These are phyloP conservation scores for Picea sitchensis DNA, from an alignment of 75 land plant genomes.

Conservation along the genomic window DNA sequence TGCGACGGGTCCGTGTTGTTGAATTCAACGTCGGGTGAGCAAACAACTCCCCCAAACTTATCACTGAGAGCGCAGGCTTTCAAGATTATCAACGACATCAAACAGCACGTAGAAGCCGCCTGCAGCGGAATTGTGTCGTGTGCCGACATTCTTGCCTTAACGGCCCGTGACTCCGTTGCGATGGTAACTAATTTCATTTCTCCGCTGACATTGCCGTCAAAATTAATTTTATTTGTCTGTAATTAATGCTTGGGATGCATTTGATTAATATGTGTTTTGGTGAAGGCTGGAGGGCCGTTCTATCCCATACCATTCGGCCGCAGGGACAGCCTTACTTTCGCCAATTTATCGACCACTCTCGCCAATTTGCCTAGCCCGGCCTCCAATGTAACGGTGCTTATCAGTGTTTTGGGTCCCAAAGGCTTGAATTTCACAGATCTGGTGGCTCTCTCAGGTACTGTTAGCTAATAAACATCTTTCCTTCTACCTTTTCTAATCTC, in stretches of 20 bases:
- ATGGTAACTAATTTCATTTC: slow-evolving; percentile 11
- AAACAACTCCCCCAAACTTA: slow-evolving; percentile 33
- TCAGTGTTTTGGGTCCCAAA: background rate
- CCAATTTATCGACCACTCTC: background rate
- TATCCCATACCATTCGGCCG: slow-evolving; percentile 2
- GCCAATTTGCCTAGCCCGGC: slow-evolving; percentile 12
- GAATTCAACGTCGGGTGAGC: slow-evolving; percentile 29
- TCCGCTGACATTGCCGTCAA: too few relatives aligned
- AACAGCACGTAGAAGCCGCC: slow-evolving; percentile 14
- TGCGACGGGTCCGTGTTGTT: slow-evolving; percentile 57
- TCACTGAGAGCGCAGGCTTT: slow-evolving; percentile 39
- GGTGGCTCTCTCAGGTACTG: background rate
- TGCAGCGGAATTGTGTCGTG: slow-evolving; percentile 51
- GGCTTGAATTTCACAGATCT: slow-evolving; percentile 7
- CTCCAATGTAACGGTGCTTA: background rate
- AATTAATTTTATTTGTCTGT: too few relatives aligned
- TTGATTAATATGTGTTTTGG: too few relatives aligned
- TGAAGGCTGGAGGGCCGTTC: slow-evolving; percentile 4
- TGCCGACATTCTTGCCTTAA: slow-evolving; percentile 45
- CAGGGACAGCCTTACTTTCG: background rate
- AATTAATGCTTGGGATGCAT: too few relatives aligned
- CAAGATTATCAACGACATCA: slow-evolving; percentile 33
- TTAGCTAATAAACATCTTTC: too few relatives aligned
- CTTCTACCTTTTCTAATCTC: too few relatives aligned
- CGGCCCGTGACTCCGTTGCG: slow-evolving; percentile 38